Evolutionary conservation across 805 yeast genomes (phyloP), one percentile per base, ranked within the genome.

Genomic region (Saccharomycopsis microspora): DNA sequence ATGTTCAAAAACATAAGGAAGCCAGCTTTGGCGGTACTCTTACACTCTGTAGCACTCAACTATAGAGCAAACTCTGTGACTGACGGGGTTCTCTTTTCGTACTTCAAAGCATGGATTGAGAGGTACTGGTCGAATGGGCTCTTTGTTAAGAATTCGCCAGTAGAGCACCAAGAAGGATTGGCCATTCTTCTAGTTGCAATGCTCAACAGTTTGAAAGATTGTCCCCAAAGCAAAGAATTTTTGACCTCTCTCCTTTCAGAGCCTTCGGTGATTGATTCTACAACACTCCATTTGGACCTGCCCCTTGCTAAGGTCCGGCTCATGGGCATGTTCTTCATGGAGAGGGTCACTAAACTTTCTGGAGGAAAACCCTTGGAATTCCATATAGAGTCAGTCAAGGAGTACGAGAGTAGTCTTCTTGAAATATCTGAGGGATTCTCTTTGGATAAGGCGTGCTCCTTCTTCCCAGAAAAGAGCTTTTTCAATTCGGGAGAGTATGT

Each of bases 271-370:
- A 29, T 51, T 19, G 32, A 8, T 10, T 38, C 52, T 5, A 41
- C 41, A 10, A 41, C 54, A 5, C n/a, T 27, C 30, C 54, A 48
- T 43, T 42, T 51, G 41, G 53, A 52, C 6, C 48, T 28, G 11
- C 44, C 47, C 9, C 19, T 42, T 9, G 40, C 30, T n/a, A 42
- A 46, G 32, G 41, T 46, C 2, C 35, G 55, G 32, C 46, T n/a
- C 31, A 34, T 49, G 42, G 55, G 55, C 9, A 46, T 52, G 5
- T 32, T 52, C 4, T 38, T 52, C 9, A 44, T 50, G 36, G 51
- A 52, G 32, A 43, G 40, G 35, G 34, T 52, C 28, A 39, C 47
- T 28, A 10, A 37, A n/a, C 7, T 42, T 28, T 35, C 48, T 2
- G 32, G 29, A 8, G 7, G 9, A 7, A 33, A 34, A 32, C 40